Base-by-base conservation (phyloP, 805 yeast species). In the Yarrowia sp. region DNA sequence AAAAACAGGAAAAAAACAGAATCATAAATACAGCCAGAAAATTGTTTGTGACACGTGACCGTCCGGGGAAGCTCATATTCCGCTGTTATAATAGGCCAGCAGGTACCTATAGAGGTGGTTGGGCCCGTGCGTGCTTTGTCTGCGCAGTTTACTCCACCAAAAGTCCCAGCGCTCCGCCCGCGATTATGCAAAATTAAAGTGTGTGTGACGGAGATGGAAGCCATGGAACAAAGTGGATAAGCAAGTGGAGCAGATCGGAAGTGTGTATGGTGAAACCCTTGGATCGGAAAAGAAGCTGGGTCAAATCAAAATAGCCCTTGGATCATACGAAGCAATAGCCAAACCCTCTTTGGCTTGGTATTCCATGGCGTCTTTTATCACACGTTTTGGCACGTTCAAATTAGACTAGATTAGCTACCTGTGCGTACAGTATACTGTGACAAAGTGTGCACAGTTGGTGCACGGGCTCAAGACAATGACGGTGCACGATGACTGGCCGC, bases 131-230 rank as follows among this genome's bases (percentile, higher is more conserved):
- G n/a, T n/a, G n/a, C n/a, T n/a, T n/a, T n/a, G n/a, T n/a, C n/a
- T n/a, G n/a, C 47, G 47, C 47, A 22, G 32, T 32, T 43, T 45
- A 44, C 48, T 44, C 48, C 48, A 44, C 33, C 48, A 44, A 22
- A 35, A 31, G 50, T 48, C 55, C 55, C 41, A 35, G 43, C 41
- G 55, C 55, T n/a, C 43, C 43, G 42, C 58, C 58, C 35, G 43
- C 58, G 58, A 51, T 51, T 51, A 51, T 51, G 58, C 58, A 38
- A 38, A 51, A 51, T 48, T 51, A 51, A 36, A 51, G 58, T 51
- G 28, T 10, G 15, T 15, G 42, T 51, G 43, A 17, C 32, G 31
- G 55, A 50, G 57, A 51, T 51, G 58, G 58, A 51, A 51, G 43
- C 35, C 55, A 48, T 35, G 41, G 58, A 51, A 51, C 32, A 35